Evolutionary conservation across 371 early-diverging fungal species (phyloP), one percentile per base, ranked within the genome.

Genomic region (Mortierella sp.): DNA sequence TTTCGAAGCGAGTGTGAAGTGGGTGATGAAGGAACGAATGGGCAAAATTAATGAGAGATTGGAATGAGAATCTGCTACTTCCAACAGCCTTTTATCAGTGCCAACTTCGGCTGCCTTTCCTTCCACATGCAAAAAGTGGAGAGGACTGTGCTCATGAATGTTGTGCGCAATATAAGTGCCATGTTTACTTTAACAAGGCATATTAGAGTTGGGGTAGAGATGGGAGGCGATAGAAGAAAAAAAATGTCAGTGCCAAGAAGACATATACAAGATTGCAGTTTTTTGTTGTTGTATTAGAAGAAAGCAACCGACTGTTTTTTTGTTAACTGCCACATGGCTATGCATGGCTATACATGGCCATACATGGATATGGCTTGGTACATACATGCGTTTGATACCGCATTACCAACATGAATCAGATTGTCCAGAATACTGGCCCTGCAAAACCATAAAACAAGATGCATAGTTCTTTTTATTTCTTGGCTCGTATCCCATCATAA

Each of bases 71-170:
- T 36, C 24, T 58, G 7, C 8, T 52, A n/a, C n/a, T n/a, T 21
- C 19, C 43, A 11, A 43, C 15, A 3, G 13, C 16, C 24, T 55
- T 55, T 11, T 55, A 55, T 24, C 55, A 55, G 22, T 0, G 13
- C 28, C 28, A 48, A 55, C 7, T 24, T 55, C 55, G 55, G 55
- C 55, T 55, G 55, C 55, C 55, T 15, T 55, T 24, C 22, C 55
- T 19, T 21, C 50, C 50, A 50, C 11, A 55, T 24, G 21, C 24
- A n/a, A 10, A 50, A 50, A 28, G 50, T 19, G 50, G 19, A 55
- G 55, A 55, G 55, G 55, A 55, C 55, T 28, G 55, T 55, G 55
- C 55, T 19, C 55, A 55, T 55, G 55, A 28, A 55, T 55, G 55
- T 48, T 13, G 48, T 24, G 28, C 22, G 55, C 50, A 52, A 52